Evolutionary conservation across 2,329 filamentous ascomycete genomes (phyloP).

Genomic region (Aspergillus sp.): DNA sequence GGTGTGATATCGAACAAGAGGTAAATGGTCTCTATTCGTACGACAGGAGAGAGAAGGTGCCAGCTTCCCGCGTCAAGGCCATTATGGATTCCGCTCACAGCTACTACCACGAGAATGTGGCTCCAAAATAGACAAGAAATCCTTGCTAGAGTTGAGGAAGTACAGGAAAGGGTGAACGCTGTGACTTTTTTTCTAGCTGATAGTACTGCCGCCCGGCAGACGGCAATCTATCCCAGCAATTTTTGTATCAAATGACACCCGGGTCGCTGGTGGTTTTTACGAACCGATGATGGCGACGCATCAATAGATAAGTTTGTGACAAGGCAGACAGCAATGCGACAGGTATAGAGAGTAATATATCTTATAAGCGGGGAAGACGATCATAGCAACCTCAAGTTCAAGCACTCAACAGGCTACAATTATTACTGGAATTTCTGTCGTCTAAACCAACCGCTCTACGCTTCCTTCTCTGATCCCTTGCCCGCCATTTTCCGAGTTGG

Average conservation of each 20-base stretch:
- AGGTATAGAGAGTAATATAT: too few relatives aligned
- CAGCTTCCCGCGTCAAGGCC: slow-evolving; percentile 57
- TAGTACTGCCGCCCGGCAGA: too few relatives aligned
- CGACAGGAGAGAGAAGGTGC: slow-evolving; percentile 63
- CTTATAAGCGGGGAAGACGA: background rate
- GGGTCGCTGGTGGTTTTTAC: too few relatives aligned
- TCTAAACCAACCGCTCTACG: background rate
- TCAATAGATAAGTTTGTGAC: too few relatives aligned
- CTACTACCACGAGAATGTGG: slow-evolving; percentile 43
- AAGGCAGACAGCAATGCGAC: too few relatives aligned
- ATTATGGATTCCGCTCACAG: slow-evolving; percentile 58
- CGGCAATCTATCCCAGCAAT: too few relatives aligned
- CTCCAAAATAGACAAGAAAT: background rate
- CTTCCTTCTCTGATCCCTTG: background rate
- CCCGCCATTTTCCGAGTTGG: background rate
- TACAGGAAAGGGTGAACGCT: background rate
- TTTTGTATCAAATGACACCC: too few relatives aligned
- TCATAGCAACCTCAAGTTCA: too few relatives aligned
- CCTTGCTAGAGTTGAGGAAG: background rate
- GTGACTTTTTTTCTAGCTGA: fast-evolving
- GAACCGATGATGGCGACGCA: too few relatives aligned
- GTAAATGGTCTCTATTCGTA: slow-evolving; percentile 68
- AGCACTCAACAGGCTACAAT: too few relatives aligned
- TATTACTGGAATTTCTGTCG: too few relatives aligned
- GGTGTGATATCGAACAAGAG: slow-evolving; percentile 66